Evolutionary conservation across 2,329 filamentous ascomycete species (phyloP).

Genomic region (Aspergillus brunneoviolaceus): DNA sequence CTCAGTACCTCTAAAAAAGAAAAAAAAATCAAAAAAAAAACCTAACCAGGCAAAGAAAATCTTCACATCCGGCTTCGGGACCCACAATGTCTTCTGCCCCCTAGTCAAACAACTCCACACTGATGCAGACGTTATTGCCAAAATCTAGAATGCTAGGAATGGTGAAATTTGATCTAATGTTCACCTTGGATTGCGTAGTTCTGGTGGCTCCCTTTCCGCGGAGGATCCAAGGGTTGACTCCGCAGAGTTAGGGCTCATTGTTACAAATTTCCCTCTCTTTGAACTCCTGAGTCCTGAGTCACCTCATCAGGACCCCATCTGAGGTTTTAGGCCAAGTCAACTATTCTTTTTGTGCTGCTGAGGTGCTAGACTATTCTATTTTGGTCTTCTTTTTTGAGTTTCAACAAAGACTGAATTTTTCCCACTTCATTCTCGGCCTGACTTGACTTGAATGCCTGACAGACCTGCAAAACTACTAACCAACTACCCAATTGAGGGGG

Average conservation of each 20-base stretch:
- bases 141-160: not conserved
- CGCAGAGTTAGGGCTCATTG: conserved; percentile 1
- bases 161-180: conserved; percentile 8
- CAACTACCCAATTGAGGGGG: not conserved
- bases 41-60: conserved; percentile 4
- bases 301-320: not conserved
- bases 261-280: not conserved
- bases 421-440: not conserved
- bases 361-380: not conserved
- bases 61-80: conserved; percentile 12
- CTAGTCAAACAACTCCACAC: conserved; percentile 13
- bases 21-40: conserved; percentile 2
- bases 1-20: conserved; percentile 7
- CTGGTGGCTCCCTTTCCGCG: not conserved
- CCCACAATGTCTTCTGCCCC: conserved; percentile 7
- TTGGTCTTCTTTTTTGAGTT: not conserved
- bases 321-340: not conserved
- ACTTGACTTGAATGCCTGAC: not conserved
- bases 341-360: not conserved
- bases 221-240: conserved; percentile 6
- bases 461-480: not conserved
- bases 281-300: conserved; percentile 10
- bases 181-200: conserved; percentile 5
- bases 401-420: not conserved
- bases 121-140: conserved; percentile 3